A percentile compares a stretch with the other conserved stretches of the same genome.
These are phyloP conservation scores for Triangularia setosa DNA, from an alignment of 2,329 filamentous ascomycete genomes.

Conservation along the genomic window DNA sequence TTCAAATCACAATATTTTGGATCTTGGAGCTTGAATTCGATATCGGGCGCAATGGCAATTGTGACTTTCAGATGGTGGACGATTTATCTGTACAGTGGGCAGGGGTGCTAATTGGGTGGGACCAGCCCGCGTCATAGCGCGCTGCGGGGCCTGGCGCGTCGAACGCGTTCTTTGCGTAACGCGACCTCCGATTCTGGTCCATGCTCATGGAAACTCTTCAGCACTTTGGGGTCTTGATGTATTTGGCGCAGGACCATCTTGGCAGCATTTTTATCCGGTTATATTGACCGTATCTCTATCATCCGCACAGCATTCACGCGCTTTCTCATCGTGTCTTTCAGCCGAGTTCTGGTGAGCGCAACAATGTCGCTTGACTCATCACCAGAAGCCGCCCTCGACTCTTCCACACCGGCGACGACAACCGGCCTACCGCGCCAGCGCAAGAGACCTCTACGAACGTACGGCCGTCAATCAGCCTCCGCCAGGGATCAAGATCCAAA, in stretches of 20 bases:
- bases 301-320: background rate
- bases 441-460: conserved; percentile 36
- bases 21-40: background rate
- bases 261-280: background rate
- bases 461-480: conserved; percentile 32
- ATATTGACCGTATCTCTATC: background rate
- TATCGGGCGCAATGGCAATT: background rate
- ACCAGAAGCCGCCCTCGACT: background rate
- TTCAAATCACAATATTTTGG: background rate
- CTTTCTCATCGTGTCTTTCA: background rate
- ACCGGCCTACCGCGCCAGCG: conserved; percentile 2
- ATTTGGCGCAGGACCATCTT: background rate
- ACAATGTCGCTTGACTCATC: conserved; percentile 9
- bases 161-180: conserved; percentile 10
- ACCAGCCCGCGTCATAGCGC: conserved; percentile 13
- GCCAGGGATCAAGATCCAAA: conserved; percentile 16
- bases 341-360: background rate
- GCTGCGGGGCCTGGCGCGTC: conserved; percentile 1
- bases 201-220: background rate
- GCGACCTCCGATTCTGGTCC: background rate
- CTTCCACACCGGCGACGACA: background rate
- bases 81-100: background rate
- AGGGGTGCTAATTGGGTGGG: background rate
- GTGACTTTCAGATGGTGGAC: background rate
- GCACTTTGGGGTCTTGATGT: background rate